These are phyloP conservation scores for Claviceps capensis DNA, from an alignment of 2,329 filamentous ascomycete species.

Conservation along the genomic window DNA sequence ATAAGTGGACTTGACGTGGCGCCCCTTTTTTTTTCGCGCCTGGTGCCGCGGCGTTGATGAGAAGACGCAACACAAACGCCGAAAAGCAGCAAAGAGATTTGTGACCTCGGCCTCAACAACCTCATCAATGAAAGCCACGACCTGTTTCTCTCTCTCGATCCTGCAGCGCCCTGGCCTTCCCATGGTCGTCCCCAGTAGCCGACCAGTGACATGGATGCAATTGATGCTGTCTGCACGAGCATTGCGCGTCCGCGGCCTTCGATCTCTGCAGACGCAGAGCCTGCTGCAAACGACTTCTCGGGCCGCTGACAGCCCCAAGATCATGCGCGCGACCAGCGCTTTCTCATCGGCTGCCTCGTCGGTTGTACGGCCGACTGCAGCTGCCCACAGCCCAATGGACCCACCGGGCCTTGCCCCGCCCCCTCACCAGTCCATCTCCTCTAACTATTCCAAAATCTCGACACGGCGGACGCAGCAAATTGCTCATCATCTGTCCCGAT, in stretches of 20 bases:
- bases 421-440: constrained; percentile 14
- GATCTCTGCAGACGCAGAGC: constrained; percentile 4
- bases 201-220: not conserved
- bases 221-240: constrained; percentile 4
- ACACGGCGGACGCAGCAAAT: constrained; percentile 38
- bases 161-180: too few relatives aligned
- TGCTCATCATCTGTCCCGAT: constrained; percentile 37
- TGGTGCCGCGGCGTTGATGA: too few relatives aligned
- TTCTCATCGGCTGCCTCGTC: too few relatives aligned
- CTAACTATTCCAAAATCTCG: constrained; percentile 29
- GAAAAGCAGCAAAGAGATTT: too few relatives aligned
- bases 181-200: too few relatives aligned
- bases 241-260: constrained; percentile 4
- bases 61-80: too few relatives aligned
- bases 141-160: too few relatives aligned
- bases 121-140: too few relatives aligned
- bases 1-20: too few relatives aligned
- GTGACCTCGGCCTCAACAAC: too few relatives aligned
- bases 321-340: not conserved
- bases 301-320: constrained; percentile 7
- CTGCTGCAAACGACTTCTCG: not conserved
- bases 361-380: too few relatives aligned
- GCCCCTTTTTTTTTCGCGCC: too few relatives aligned
- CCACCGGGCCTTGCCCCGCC: constrained; percentile 20
- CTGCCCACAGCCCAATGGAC: constrained; percentile 9